A percentile compares a stretch with the other conserved stretches of the same genome.
Conservation (phyloP, 805 yeast species). For the Sungouiella blattae region DNA sequence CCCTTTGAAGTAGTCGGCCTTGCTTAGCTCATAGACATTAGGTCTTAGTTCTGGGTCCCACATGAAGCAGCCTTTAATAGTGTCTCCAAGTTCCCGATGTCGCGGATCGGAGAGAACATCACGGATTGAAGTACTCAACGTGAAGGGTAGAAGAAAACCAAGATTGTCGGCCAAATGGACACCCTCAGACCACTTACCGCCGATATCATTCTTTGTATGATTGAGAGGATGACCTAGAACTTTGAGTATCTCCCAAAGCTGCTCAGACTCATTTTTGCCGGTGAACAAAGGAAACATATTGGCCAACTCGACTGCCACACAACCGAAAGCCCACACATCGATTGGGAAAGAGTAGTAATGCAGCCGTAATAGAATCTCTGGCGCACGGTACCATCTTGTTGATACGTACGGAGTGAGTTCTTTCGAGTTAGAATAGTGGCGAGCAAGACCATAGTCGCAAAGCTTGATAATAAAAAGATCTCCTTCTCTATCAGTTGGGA, state of each 20-base stretch:
- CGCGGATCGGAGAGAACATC: slow-evolving; percentile 45
- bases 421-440: slow-evolving; percentile 49
- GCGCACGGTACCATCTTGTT: slow-evolving; percentile 84
- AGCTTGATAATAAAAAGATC: slow-evolving; percentile 62
- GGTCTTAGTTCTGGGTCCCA: slow-evolving; percentile 80
- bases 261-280: slow-evolving; percentile 77
- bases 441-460: slow-evolving; percentile 79
- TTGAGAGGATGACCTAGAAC: slow-evolving; percentile 69
- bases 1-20: slow-evolving; percentile 52
- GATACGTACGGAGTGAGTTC: slow-evolving; percentile 75
- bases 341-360: slow-evolving; percentile 62
- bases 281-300: slow-evolving; percentile 79
- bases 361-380: slow-evolving; percentile 70
- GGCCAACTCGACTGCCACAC: slow-evolving; percentile 71
- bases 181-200: slow-evolving; percentile 76
- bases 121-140: slow-evolving; percentile 48
- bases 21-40: slow-evolving; percentile 45
- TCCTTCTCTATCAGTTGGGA: slow-evolving; percentile 38
- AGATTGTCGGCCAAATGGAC: slow-evolving; percentile 45
- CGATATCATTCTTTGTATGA: slow-evolving; percentile 31
- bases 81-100: slow-evolving; percentile 37
- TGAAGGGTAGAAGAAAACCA: slow-evolving; percentile 55
- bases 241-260: slow-evolving; percentile 62
- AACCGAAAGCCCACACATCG: slow-evolving; percentile 86
- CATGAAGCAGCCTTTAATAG: slow-evolving; percentile 49